Percentiles rank a stretch among this genome's conserved stretches.
Conservation (phyloP, 306 rosid genomes). For the Alnus glutinosa region DNA sequence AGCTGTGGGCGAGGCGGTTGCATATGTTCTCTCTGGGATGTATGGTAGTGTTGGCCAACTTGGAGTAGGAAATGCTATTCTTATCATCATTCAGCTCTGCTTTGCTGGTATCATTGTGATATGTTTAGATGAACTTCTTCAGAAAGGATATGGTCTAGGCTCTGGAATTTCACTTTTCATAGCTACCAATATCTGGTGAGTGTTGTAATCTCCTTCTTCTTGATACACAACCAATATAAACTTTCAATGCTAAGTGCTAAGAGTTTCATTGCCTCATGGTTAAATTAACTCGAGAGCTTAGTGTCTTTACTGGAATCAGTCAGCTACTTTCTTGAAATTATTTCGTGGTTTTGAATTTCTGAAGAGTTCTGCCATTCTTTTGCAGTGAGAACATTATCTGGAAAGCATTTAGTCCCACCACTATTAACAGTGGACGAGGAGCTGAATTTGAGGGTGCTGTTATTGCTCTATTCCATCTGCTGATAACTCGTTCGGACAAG, state of each 20-base stretch:
- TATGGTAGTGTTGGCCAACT: slow-evolving; percentile 97
- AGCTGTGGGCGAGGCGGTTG: slow-evolving; percentile 96
- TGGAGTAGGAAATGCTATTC: slow-evolving; percentile 95
- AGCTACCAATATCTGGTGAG: slow-evolving; percentile 93
- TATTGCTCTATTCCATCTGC: slow-evolving; percentile 84
- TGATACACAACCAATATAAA: neutral
- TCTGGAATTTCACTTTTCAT: slow-evolving; percentile 97
- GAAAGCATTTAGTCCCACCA: slow-evolving; percentile 97
- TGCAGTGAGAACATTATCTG: slow-evolving; percentile 87
- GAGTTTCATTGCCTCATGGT: neutral
- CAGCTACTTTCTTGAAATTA: neutral
- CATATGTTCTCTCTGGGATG: slow-evolving; percentile 96
- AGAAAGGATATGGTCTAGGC: slow-evolving; percentile 98
- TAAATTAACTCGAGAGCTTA: neutral
- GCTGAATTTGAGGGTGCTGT: slow-evolving; percentile 97
- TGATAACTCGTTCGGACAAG: slow-evolving; percentile 85
- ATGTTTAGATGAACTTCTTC: slow-evolving; percentile 95
- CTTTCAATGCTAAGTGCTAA: neutral
- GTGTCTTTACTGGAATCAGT: neutral
- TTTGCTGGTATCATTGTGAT: slow-evolving; percentile 95
- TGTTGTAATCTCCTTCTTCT: slow-evolving; percentile 9
- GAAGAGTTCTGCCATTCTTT: slow-evolving; percentile 16
- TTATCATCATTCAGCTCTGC: slow-evolving; percentile 86
- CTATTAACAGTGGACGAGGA: slow-evolving; percentile 94
- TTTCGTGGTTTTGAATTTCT: slow-evolving; percentile 10